Conservation (phyloP, 2,329 filamentous ascomycete genomes). For the Ambrosiella xylebori region DNA sequence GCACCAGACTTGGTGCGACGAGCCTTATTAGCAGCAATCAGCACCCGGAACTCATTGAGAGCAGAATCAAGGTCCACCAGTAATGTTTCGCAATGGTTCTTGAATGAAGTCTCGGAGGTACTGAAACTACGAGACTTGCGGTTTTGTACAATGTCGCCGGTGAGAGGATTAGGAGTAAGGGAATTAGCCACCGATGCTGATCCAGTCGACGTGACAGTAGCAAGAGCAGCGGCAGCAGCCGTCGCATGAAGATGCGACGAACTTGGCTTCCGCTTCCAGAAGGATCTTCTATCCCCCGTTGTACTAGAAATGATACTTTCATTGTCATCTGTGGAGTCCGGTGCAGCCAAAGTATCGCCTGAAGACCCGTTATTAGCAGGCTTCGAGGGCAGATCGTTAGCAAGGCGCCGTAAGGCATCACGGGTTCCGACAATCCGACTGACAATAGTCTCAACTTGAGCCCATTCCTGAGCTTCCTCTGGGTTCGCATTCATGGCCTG, state of each 20-base stretch:
- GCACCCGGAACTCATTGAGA: constrained; percentile 60
- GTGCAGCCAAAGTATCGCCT: constrained; percentile 16
- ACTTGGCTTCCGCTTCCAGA: constrained; percentile 84
- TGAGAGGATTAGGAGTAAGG: constrained; percentile 16
- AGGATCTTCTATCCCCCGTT: constrained; percentile 32
- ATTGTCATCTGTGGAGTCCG: constrained; percentile 31
- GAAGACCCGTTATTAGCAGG: constrained; percentile 25
- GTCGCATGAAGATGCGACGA: constrained; percentile 23
- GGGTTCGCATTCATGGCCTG: constrained; percentile 19
- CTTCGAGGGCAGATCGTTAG: constrained; percentile 63
- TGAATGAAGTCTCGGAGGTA: constrained; percentile 50
- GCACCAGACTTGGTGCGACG: constrained; percentile 42
- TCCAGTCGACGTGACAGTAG: constrained; percentile 23
- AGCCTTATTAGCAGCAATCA: constrained; percentile 65
- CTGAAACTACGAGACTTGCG: constrained; percentile 22
- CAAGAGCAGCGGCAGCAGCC: constrained; percentile 20
- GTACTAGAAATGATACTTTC: constrained; percentile 3
- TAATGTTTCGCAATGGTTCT: constrained; percentile 65
- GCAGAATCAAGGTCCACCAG: constrained; percentile 71
- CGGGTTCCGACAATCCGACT: constrained; percentile 73
- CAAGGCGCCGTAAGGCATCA: constrained; percentile 72
- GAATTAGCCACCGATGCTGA: constrained; percentile 21
- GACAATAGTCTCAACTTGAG: constrained; percentile 67
- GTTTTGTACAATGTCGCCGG: constrained; percentile 19
- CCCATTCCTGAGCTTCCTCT: constrained; percentile 69